Evolutionary conservation across 2,329 filamentous ascomycete species (phyloP), one percentile per base, ranked within the genome.

Genomic region (Epichloe festucae): DNA sequence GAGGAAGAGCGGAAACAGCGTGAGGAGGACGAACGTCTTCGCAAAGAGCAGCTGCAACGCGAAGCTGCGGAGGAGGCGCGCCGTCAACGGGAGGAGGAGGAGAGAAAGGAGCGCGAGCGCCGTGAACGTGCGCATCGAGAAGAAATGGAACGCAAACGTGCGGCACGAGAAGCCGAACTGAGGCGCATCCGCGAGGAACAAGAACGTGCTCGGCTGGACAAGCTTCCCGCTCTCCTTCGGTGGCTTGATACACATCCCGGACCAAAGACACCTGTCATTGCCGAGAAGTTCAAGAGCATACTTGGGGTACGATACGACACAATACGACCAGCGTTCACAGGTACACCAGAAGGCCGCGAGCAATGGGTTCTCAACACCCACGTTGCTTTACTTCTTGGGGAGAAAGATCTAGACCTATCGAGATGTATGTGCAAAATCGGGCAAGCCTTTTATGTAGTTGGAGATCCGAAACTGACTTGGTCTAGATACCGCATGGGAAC

Each of bases 351-450:
- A 46, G 80, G 79, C n/a, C 73, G 79, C 48, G 81, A 84, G 57
- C 79, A 81, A 57, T 85, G 81, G 81, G 65, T 84, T 51, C 72
- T 84, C 48, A 85, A 84, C 58, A 79, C 76, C 3, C 77, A 84
- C 52, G 79, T 77, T 48, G 81, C 81, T 8, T 66, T 84, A 14
- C 71, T 85, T 8, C 68, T 85, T 2, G 81, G 81, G 14, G 79
- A 84, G 59, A 83, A 82, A 59, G 81, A 85, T 57, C 66, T 82
- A 19, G 67, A 71, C 14, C 70, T 85, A 3, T 76, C 78, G 14
- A 70, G 73, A 69, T 84, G 78, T 82, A 67, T 68, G 53, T 52
- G 23, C 19, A 51, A 17, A 35, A 51, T 14, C 10, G 10, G 4
- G n/a, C 34, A 14, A 38, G 15, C 27, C 36, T 5, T 39, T 39